Evolutionary conservation across 164 flowering plant genomes (phyloP).

Genomic region (Akebia trifoliata): DNA sequence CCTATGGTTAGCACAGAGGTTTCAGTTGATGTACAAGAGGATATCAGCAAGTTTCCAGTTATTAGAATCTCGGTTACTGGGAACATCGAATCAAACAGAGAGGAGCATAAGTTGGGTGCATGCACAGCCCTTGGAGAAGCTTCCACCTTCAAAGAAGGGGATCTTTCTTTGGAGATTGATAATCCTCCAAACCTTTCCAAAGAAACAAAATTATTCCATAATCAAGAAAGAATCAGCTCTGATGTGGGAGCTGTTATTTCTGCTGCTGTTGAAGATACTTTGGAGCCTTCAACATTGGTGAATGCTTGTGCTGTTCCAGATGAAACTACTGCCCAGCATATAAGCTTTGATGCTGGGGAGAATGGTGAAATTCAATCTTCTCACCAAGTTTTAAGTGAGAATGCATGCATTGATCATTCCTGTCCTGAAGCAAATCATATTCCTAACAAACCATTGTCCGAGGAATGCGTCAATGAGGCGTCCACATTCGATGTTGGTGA

Average conservation of each 20-base stretch:
- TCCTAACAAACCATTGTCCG: background rate
- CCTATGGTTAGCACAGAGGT: background rate
- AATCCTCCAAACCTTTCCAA: constrained; percentile 4
- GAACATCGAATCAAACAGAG: background rate
- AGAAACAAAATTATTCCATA: constrained; percentile 8
- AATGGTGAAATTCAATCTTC: constrained; percentile 9
- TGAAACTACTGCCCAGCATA: constrained; percentile 4
- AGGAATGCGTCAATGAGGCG: background rate
- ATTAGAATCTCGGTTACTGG: constrained; percentile 1
- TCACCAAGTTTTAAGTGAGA: background rate
- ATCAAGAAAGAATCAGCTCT: constrained; percentile 6
- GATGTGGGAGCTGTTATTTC: constrained; percentile 1
- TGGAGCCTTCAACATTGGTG: background rate
- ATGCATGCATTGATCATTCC: constrained; percentile 1
- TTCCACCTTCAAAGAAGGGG: constrained; percentile 5
- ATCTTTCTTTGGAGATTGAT: constrained; percentile 3
- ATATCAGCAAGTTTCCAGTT: background rate
- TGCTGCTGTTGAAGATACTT: constrained; percentile 8
- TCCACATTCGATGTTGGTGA: too few species aligned
- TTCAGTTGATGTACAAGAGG: constrained; percentile 2
- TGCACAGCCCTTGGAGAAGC: background rate
- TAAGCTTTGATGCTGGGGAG: background rate
- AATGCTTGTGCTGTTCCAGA: constrained; percentile 8
- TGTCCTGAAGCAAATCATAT: background rate
- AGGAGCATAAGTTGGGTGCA: constrained; percentile 10